These are phyloP conservation scores for Buxus sempervirens DNA, from an alignment of 164 flowering plant species.

Conservation along the genomic window DNA sequence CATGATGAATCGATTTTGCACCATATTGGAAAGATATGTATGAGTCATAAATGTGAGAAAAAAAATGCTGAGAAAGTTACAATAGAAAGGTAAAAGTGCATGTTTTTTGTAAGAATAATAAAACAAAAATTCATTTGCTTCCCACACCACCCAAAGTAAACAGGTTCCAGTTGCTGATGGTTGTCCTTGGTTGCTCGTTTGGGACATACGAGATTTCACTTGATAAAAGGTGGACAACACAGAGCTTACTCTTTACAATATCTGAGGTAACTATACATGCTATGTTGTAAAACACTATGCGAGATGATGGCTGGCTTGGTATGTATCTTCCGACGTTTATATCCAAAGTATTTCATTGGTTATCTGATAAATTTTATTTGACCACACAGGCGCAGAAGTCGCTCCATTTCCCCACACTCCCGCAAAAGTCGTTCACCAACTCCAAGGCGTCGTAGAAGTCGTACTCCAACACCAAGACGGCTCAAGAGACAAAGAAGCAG, in stretches of 20 bases:
- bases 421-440: constrained; percentile 75
- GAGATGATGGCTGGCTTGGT: constrained; percentile 27
- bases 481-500: constrained; percentile 70
- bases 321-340: neutral
- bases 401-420: constrained; percentile 63
- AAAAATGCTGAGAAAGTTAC: constrained; percentile 11
- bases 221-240: constrained; percentile 79
- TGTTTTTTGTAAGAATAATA: constrained; percentile 21
- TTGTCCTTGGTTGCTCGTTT: constrained; percentile 63
- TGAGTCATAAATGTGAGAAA: constrained; percentile 8
- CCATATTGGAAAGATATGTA: constrained; percentile 5
- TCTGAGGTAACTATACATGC: constrained; percentile 73
- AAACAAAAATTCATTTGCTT: constrained; percentile 33
- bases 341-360: neutral
- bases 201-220: constrained; percentile 60
- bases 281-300: constrained; percentile 21
- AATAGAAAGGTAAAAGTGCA: constrained; percentile 21
- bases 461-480: constrained; percentile 73
- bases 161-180: constrained; percentile 75
- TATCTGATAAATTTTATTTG: constrained; percentile 10
- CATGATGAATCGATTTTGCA: neutral
- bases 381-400: constrained; percentile 67
- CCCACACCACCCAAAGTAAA: constrained; percentile 54
- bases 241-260: constrained; percentile 61
- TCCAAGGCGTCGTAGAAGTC: constrained; percentile 63